These are phyloP conservation scores for Cystofilobasidium bisporidii DNA, from an alignment of 768 basidiomycete genomes.

Conservation along the genomic window DNA sequence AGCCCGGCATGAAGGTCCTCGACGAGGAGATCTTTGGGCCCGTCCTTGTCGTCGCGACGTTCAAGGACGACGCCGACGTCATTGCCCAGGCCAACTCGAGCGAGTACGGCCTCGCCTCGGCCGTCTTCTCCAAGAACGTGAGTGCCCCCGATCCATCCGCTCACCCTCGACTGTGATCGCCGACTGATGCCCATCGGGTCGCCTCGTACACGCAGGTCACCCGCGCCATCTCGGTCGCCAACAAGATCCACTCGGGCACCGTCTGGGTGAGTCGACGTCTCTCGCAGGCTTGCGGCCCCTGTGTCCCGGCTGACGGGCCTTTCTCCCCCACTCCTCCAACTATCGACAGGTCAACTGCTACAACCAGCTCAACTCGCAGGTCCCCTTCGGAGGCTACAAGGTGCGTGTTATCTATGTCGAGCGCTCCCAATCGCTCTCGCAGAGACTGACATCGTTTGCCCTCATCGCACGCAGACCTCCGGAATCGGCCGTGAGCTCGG, in stretches of 20 bases:
- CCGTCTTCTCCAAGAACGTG: constrained; percentile 71
- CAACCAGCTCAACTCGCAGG: constrained; percentile 59
- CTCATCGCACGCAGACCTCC: constrained; percentile 43
- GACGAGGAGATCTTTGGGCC: constrained; percentile 70
- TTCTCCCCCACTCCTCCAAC: no score
- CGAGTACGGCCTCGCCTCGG: constrained; percentile 73
- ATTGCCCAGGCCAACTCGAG: constrained; percentile 79
- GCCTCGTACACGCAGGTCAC: no score
- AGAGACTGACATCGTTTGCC: no score
- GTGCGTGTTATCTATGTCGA: no score
- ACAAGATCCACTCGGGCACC: constrained; percentile 70
- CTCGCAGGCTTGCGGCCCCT: no score
- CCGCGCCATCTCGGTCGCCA: constrained; percentile 61
- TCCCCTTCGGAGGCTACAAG: constrained; percentile 62
- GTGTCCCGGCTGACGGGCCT: no score
- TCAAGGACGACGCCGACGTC: constrained; percentile 76
- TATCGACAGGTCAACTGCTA: constrained; percentile 77
- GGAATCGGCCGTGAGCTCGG: constrained; percentile 49
- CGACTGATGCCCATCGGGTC: no score
- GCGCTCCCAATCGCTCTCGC: no score
- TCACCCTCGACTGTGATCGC: no score
- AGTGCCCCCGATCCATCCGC: no score
- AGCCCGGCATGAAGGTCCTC: constrained; percentile 59
- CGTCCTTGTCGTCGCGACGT: constrained; percentile 71
- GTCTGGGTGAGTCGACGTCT: no score